Conservation (phyloP, 2,329 filamentous ascomycete genomes). For the Xylariaceae sp. region DNA sequence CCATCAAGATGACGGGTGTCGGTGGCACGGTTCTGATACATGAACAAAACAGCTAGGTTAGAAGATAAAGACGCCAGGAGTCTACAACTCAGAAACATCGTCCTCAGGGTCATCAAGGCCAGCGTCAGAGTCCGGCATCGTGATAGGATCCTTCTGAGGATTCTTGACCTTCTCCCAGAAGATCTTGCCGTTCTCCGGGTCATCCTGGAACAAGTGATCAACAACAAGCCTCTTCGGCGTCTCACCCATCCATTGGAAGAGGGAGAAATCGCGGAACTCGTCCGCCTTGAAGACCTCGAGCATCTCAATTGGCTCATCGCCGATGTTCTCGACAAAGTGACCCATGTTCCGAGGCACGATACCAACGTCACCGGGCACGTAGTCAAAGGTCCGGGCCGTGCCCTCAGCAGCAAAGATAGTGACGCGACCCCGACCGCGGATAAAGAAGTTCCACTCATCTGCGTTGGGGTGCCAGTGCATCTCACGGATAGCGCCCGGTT, state of each 20-base stretch:
- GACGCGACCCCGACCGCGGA: conserved; percentile 64
- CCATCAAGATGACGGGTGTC: too few species aligned
- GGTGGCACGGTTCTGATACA: not conserved
- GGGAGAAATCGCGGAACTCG: conserved; percentile 65
- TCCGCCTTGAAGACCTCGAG: conserved; percentile 70
- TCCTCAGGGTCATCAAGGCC: not conserved
- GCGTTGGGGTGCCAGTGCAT: conserved; percentile 81
- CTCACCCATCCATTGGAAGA: conserved; percentile 72
- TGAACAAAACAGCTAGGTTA: not conserved
- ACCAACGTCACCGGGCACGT: conserved; percentile 66
- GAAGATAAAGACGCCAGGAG: not conserved
- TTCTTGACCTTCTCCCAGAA: conserved; percentile 59
- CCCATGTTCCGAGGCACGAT: conserved; percentile 74
- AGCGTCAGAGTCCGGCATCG: conserved; percentile 28
- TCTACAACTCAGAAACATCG: conserved; percentile 21
- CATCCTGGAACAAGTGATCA: conserved; percentile 60
- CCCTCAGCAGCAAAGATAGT: conserved; percentile 69
- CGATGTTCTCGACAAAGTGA: conserved; percentile 77
- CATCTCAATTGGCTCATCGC: conserved; percentile 70
- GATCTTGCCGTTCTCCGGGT: conserved; percentile 54
- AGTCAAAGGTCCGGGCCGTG: conserved; percentile 70
- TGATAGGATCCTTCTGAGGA: conserved; percentile 54
- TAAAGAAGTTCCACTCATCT: conserved; percentile 78
- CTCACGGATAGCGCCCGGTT: conserved; percentile 67
- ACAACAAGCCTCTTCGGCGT: conserved; percentile 61